Base-by-base conservation (phyloP, 192 early-diverging fungal genomes). In the Diversispora epigaea region DNA sequence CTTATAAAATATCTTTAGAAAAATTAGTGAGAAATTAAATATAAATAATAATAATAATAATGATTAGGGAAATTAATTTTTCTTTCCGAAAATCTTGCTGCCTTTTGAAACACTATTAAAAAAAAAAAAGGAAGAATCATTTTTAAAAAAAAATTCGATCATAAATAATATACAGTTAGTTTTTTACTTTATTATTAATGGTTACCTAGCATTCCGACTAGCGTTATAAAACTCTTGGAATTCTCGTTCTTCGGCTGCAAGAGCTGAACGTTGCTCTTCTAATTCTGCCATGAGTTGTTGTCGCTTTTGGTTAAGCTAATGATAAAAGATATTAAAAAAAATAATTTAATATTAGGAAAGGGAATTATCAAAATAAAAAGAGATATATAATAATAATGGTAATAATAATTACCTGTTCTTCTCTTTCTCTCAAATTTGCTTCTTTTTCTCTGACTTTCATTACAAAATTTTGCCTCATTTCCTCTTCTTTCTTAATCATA, bases 401-500 rank as follows among this genome's bases (percentile, higher is more conserved):
- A 3, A 2, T 19, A 70, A 8, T 39, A 52, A 21, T 80, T 81
- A 84, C 76, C 49, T 78, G 41, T 61, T 85, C 82, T 77, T 87
- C 86, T 14, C 80, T 69, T 21, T 81, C 77, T 49, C 81, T 77
- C 14, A 88, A 50, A 8, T 66, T 77, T 5, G 68, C 61, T 50
- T 88, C 87, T 77, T 85, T 82, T 40, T 85, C 79, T 66, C 80
- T 80, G 40, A 85, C 84, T 71, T 82, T 77, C 32, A 79, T 55
- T 21, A 87, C 80, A 81, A 85, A 87, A 52, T 82, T 79, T 71
- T 84, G 86, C 52, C 91, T 80, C 83, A 93, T 89, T 56, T 89
- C 89, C 19, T 93, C 91, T 77, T 94, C 93, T 54, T 84, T 86
- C 19, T 83, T 78, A 56, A 89, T 87, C 92, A 94, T 91, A 21